Evolutionary conservation across 257 asterid species (phyloP).

Genomic region (Paulownia fortunei): DNA sequence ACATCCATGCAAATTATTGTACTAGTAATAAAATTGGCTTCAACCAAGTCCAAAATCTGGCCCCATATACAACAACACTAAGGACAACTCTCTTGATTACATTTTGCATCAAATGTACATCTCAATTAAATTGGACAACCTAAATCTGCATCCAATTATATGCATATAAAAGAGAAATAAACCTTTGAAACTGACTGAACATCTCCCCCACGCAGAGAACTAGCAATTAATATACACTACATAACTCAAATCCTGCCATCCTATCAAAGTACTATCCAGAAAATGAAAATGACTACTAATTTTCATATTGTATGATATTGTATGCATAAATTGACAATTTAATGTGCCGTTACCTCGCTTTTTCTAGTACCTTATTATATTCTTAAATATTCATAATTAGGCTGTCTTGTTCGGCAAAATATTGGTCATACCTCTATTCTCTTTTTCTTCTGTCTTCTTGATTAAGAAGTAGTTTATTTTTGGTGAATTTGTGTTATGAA

Average conservation of each 20-base stretch:
- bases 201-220: not conserved
- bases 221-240: not conserved
- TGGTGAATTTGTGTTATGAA: no score
- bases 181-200: conserved; percentile 24
- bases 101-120: conserved; percentile 12
- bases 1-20: conserved; percentile 36
- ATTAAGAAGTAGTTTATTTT: no score
- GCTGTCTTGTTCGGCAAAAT: not conserved
- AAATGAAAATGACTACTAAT: conserved; percentile 35
- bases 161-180: not conserved
- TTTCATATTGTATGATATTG: not conserved
- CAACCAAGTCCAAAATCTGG: conserved; percentile 25
- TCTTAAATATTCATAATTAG: not conserved
- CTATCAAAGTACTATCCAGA: not conserved
- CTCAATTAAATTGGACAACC: not conserved
- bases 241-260: conserved; percentile 3
- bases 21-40: conserved; percentile 1
- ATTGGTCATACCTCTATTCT: no score
- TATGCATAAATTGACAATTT: conserved; percentile 16
- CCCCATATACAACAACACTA: conserved; percentile 21
- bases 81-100: conserved; percentile 28
- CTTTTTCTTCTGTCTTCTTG: no score
- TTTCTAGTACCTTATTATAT: not conserved
- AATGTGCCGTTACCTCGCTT: not conserved
- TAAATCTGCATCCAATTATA: conserved; percentile 10